Conservation (phyloP, 106 monocot species). For the Xerophyta viscosa region DNA sequence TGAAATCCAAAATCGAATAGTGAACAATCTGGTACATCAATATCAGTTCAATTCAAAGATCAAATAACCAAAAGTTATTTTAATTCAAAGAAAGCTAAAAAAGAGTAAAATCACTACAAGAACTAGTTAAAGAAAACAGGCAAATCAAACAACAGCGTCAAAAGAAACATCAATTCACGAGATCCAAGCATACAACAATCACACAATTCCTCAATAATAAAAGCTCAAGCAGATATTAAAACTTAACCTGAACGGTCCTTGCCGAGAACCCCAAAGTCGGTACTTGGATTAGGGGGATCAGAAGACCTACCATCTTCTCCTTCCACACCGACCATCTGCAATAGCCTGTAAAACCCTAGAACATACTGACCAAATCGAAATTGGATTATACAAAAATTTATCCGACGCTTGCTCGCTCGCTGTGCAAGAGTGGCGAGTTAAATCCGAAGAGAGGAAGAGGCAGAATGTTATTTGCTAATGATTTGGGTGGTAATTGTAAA, state of each 20-base stretch:
- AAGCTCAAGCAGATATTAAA: background rate
- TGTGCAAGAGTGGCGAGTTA: no score
- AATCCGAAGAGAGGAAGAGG: no score
- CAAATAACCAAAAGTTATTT: background rate
- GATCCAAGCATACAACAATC: constrained; percentile 1
- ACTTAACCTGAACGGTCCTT: background rate
- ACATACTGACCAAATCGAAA: background rate
- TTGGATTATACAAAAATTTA: no score
- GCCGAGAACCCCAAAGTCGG: no score
- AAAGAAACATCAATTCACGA: background rate
- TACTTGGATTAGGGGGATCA: background rate
- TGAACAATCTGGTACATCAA: background rate
- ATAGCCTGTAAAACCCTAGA: background rate
- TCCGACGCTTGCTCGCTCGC: no score
- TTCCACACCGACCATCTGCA: background rate
- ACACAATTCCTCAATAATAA: background rate
- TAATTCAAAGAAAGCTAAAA: background rate
- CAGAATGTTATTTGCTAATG: no score
- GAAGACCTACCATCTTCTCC: background rate
- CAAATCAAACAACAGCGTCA: background rate
- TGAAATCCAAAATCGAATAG: background rate
- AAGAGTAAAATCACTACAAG: background rate
- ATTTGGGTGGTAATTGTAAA: no score
- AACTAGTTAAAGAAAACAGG: background rate
- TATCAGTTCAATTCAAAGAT: background rate